These are phyloP conservation scores for Pichia exigua DNA, from an alignment of 805 yeast species.

Conservation along the genomic window DNA sequence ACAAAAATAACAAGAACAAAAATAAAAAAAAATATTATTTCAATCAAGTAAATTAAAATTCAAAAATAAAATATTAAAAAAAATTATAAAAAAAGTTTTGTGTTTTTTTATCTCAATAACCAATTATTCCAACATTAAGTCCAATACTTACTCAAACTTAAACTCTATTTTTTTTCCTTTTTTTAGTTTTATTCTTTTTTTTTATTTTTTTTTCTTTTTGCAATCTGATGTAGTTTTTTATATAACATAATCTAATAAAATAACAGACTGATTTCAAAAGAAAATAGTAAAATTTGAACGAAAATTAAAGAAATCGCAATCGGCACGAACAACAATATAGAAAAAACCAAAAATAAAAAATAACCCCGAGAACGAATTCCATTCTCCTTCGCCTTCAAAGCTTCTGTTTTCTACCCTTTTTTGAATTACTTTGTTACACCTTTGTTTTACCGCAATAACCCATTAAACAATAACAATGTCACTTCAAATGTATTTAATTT, in stretches of 20 bases:
- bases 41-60: neutral
- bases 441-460: no score
- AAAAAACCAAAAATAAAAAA: no score
- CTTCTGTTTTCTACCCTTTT: no score
- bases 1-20: neutral
- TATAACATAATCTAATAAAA: neutral
- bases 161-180: neutral
- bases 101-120: neutral
- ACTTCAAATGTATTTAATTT: conserved; percentile 28
- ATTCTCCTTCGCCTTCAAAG: neutral
- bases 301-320: no score
- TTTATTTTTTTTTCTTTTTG: neutral
- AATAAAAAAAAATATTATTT: neutral
- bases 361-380: no score
- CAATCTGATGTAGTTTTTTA: neutral
- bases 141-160: neutral
- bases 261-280: neutral
- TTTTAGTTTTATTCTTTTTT: neutral
- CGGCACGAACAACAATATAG: neutral
- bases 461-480: conserved; percentile 17
- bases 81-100: neutral
- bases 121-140: neutral
- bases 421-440: no score
- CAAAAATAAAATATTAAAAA: neutral
- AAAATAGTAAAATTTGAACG: no score